Evolutionary conservation across 1,284 basidiomycete species (phyloP), one percentile per base, ranked within the genome.

Genomic region (Trichosporon inkin): DNA sequence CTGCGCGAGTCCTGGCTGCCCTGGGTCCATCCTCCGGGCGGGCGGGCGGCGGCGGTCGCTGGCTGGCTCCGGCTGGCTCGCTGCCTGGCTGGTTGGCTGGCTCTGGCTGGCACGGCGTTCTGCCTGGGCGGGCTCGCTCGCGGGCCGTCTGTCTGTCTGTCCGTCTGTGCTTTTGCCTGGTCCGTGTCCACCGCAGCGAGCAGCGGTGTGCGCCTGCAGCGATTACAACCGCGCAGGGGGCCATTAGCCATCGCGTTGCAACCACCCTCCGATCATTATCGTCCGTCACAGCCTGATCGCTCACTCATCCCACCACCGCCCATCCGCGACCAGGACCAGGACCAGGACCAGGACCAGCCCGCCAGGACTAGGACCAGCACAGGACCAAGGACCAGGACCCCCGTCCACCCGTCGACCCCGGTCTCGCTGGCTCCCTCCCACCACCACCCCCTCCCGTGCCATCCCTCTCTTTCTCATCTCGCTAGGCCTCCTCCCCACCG

Each of bases 381-480:
- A n/a, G n/a, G n/a, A n/a, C n/a, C n/a, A n/a, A n/a, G n/a, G n/a
- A n/a, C 41, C 41, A 20, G 41, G 20, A 8, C 41, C 20, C 41
- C 20, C 24, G 20, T 47, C 16, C 41, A 19, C 28, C 28, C 28
- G 28, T 32, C 28, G 28, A 32, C 28, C 28, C 28, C 28, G 17
- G 20, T 19, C 41, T 20, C 20, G 41, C 41, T 22, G 22, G 20
- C 20, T 20, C 11, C 41, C 11, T 28, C 24, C 41, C 11, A 14
- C 24, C 44, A 47, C 44, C 44, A 49, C 24, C 44, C 22, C 36
- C 36, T 36, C 35, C 20, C 41, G 41, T 47, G 16, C 41, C 44
- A 49, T 49, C 44, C 44, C 44, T 49, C 44, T 49, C 44, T 49
- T 49, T 49, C 44, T 49, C 44, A 49, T 49, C 44, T 49, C 44